These are phyloP conservation scores for Fomitopsis palustris DNA, from an alignment of 1,284 basidiomycete species.

Conservation along the genomic window DNA sequence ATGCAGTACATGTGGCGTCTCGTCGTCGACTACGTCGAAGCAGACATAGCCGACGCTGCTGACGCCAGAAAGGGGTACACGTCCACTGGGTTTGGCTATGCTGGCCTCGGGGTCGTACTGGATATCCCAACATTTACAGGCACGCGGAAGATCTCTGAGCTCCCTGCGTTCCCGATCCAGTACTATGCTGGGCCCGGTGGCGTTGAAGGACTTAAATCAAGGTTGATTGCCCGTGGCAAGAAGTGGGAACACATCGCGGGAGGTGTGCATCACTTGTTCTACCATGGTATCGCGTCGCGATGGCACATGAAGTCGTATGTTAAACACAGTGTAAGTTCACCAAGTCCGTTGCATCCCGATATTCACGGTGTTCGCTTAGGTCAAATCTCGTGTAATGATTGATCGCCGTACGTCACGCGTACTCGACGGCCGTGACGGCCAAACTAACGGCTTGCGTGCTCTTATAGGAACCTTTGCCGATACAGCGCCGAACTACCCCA, in stretches of 20 bases:
- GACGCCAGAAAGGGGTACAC: conserved; percentile 9
- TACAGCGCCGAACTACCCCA: conserved; percentile 28
- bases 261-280: conserved; percentile 54
- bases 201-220: conserved; percentile 35
- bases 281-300: conserved; percentile 34
- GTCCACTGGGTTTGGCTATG: conserved; percentile 27
- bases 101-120: conserved; percentile 39
- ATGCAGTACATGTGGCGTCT: conserved; percentile 28
- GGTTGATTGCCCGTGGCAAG: conserved; percentile 43
- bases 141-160: conserved; percentile 42
- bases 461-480: conserved; percentile 28
- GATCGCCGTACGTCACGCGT: conserved; percentile 39
- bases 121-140: conserved; percentile 39
- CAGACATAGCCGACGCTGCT: conserved; percentile 22
- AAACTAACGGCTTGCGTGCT: neutral
- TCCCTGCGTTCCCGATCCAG: conserved; percentile 50
- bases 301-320: conserved; percentile 27
- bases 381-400: conserved; percentile 48
- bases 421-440: neutral
- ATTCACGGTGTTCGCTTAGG: conserved; percentile 14
- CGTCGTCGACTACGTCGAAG: conserved; percentile 28
- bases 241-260: conserved; percentile 47
- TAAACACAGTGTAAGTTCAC: conserved; percentile 42
- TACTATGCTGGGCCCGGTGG: conserved; percentile 41
- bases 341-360: neutral